These are phyloP conservation scores for Arabidopsis thaliana DNA, from an alignment of 345 rosid species.

Conservation along the genomic window DNA sequence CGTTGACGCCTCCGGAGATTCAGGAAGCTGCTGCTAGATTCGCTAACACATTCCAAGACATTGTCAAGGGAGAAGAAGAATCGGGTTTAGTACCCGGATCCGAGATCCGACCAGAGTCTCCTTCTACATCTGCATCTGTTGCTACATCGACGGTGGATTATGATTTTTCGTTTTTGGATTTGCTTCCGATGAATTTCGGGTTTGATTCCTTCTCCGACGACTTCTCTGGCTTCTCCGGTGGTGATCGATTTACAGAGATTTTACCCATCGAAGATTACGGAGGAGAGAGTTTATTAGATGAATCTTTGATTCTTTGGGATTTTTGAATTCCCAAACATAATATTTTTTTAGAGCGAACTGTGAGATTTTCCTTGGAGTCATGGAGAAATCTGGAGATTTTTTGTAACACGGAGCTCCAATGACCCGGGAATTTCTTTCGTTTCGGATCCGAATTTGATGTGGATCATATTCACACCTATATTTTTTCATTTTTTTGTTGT, in stretches of 20 bases:
- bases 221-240: slow-evolving; percentile 41
- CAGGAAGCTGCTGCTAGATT: slow-evolving; percentile 65
- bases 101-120: slow-evolving; percentile 52
- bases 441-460: slow-evolving; percentile 1
- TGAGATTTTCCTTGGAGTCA: background rate
- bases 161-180: slow-evolving; percentile 39
- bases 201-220: slow-evolving; percentile 57
- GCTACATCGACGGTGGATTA: slow-evolving; percentile 48
- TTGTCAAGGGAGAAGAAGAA: background rate
- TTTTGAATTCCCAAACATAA: slow-evolving; percentile 37
- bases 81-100: slow-evolving; percentile 33
- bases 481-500: background rate
- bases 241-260: slow-evolving; percentile 15
- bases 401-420: slow-evolving; percentile 27
- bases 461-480: background rate
- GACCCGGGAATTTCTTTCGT: slow-evolving; percentile 18
- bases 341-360: background rate
- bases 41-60: slow-evolving; percentile 49
- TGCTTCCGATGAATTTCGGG: slow-evolving; percentile 52
- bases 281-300: slow-evolving; percentile 50
- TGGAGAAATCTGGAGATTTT: slow-evolving; percentile 28
- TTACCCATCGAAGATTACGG: slow-evolving; percentile 40
- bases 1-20: slow-evolving; percentile 58
- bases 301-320: slow-evolving; percentile 68
- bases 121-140: slow-evolving; percentile 47